These are phyloP conservation scores for Schoenoplectus triqueter DNA, from an alignment of 202 grass and related monocot genomes.

Conservation along the genomic window DNA sequence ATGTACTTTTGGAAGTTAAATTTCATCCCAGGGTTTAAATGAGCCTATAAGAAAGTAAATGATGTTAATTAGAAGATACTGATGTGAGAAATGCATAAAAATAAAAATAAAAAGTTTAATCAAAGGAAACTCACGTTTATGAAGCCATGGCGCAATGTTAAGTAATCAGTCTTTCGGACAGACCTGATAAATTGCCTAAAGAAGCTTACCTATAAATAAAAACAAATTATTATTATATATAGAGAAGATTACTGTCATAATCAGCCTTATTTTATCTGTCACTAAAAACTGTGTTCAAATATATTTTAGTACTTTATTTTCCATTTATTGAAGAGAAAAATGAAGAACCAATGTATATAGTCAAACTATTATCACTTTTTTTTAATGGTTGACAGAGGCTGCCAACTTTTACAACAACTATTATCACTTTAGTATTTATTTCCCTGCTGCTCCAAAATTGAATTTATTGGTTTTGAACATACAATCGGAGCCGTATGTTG, in stretches of 20 bases:
- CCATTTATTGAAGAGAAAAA: too few species aligned
- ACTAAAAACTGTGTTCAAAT: too few species aligned
- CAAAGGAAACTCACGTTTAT: conserved; percentile 70
- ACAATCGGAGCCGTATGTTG: too few species aligned
- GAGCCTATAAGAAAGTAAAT: conserved; percentile 50
- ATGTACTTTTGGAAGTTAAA: conserved; percentile 94
- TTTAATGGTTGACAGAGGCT: too few species aligned
- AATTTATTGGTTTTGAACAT: too few species aligned
- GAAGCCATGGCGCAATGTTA: conserved; percentile 81
- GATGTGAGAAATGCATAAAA: neutral
- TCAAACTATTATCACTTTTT: too few species aligned
- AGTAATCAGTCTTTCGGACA: conserved; percentile 81
- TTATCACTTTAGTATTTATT: too few species aligned
- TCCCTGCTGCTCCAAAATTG: too few species aligned
- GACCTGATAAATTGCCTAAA: conserved; percentile 94
- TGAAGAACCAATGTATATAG: too few species aligned
- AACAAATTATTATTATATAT: neutral
- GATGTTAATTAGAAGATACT: conserved; percentile 28
- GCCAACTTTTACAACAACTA: too few species aligned
- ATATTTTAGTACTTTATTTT: too few species aligned
- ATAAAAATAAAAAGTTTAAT: conserved; percentile 24
- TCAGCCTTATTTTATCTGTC: too few species aligned
- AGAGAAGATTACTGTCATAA: neutral
- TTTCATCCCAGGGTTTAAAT: conserved; percentile 77
- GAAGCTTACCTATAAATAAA: conserved; percentile 67